Percentiles rank a stretch among this genome's conserved stretches.
These are phyloP conservation scores for Phaeotremella skinneri DNA, from an alignment of 768 basidiomycete genomes.

Conservation along the genomic window DNA sequence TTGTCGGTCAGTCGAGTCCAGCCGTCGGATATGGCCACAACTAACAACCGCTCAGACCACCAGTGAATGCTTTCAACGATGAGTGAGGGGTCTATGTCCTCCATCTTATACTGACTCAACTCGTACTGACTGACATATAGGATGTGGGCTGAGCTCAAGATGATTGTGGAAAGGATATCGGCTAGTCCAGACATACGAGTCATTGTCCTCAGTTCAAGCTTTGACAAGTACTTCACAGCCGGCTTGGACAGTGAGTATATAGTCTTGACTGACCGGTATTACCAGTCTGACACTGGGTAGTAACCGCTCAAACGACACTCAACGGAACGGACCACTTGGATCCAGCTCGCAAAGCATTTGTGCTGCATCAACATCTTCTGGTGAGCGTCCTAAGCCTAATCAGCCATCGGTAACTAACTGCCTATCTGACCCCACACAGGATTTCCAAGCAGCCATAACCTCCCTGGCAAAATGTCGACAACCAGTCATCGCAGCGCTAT, in stretches of 20 bases:
- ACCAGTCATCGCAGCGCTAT: constrained; percentile 79
- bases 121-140: constrained; percentile 50
- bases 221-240: constrained; percentile 75
- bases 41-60: too few relatives aligned
- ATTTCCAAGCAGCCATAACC: constrained; percentile 70
- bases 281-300: constrained; percentile 5
- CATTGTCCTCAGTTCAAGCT: constrained; percentile 67
- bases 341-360: constrained; percentile 42
- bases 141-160: constrained; percentile 70
- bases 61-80: constrained; percentile 50
- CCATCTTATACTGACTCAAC: neutral
- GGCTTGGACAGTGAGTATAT: constrained; percentile 69
- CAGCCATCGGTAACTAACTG: neutral
- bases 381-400: too few relatives aligned
- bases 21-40: neutral
- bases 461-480: constrained; percentile 67
- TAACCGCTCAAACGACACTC: constrained; percentile 21
- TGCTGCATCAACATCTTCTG: constrained; percentile 53
- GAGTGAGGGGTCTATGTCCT: constrained; percentile 27
- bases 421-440: constrained; percentile 33
- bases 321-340: constrained; percentile 22
- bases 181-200: constrained; percentile 63
- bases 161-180: constrained; percentile 61
- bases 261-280: neutral
- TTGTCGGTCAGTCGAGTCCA: constrained; percentile 29